Base-by-base conservation (phyloP, 805 yeast genomes). In the Yarrowia alimentaria region DNA sequence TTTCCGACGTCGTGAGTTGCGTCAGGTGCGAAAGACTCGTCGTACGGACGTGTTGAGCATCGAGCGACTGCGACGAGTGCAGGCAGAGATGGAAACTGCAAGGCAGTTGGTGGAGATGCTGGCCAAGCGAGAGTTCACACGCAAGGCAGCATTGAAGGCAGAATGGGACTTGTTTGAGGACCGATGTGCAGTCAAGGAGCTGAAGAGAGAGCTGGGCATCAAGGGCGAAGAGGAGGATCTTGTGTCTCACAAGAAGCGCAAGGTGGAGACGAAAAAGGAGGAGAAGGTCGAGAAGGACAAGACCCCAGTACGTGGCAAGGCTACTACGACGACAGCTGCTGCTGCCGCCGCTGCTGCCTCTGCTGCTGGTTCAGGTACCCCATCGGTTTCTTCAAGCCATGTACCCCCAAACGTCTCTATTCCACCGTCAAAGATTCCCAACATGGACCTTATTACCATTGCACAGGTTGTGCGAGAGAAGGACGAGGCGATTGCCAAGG, bases 21-120 rank as follows among this genome's bases (percentile, higher is more conserved):
- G 99, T 57, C 97, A 86, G 63, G 93, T 94, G 22, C 83, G 99
- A 66, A 93, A 93, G 66, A 93, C 99, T 0, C 80, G 99, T 66
- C 79, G 98, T 57, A 86, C 96, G 0, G 99, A 93, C 69, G 78
- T 85, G 25, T 85, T 88, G 59, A 88, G 93, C 58, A 83, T 89
- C 11, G 97, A 90, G 65, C 79, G 90, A 57, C 72, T 93, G 43
- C 76, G 93, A 17, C 64, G 77, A 52, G 70, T 93, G 24, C 86
- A 84, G 56, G 75, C 76, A 54, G 95, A 93, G 54, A 73, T 93
- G 69, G 83, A 79, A 55, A 76, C 81, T 43, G 94, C 96, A 1
- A 75, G 82, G 56, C 80, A 77, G 45, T 69, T 93, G 35, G 73
- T 88, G 16, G 70, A 81, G 28, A 65, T 80, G 59, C 85, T 88